Conservation (phyloP, 768 basidiomycete species). For the Amanita brunnescens region DNA sequence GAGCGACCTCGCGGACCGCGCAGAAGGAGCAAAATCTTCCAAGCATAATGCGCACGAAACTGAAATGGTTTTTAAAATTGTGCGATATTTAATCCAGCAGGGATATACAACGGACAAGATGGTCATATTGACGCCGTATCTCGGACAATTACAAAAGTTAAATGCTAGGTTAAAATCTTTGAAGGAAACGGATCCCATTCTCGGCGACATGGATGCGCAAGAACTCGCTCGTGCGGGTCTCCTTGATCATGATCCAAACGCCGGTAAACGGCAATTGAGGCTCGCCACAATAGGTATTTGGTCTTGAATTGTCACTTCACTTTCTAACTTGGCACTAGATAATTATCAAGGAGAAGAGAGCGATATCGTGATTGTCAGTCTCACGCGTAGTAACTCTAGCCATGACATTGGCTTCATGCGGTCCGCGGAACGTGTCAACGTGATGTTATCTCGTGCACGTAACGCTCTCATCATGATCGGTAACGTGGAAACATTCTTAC, state of each 20-base stretch:
- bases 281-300: slow-evolving; percentile 57
- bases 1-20: slow-evolving; percentile 29
- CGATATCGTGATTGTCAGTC: slow-evolving; percentile 52
- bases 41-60: slow-evolving; percentile 57
- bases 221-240: slow-evolving; percentile 55
- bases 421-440: slow-evolving; percentile 61
- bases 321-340: slow-evolving; percentile 28
- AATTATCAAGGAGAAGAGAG: slow-evolving; percentile 76
- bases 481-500: slow-evolving; percentile 48
- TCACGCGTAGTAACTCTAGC: slow-evolving; percentile 50
- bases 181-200: slow-evolving; percentile 39
- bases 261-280: slow-evolving; percentile 38
- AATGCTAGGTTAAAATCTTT: slow-evolving; percentile 34
- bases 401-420: slow-evolving; percentile 66
- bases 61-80: slow-evolving; percentile 55
- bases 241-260: slow-evolving; percentile 28
- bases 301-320: background rate
- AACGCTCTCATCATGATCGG: slow-evolving; percentile 60
- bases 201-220: slow-evolving; percentile 53
- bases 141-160: slow-evolving; percentile 54
- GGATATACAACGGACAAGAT: slow-evolving; percentile 54
- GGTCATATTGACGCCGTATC: slow-evolving; percentile 61
- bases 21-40: slow-evolving; percentile 43
- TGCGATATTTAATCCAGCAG: slow-evolving; percentile 58
- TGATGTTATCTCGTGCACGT: slow-evolving; percentile 61